Evolutionary conservation across 2,329 filamentous ascomycete genomes (phyloP), one percentile per base, ranked within the genome.

Genomic region (Nannizzia gypsea): DNA sequence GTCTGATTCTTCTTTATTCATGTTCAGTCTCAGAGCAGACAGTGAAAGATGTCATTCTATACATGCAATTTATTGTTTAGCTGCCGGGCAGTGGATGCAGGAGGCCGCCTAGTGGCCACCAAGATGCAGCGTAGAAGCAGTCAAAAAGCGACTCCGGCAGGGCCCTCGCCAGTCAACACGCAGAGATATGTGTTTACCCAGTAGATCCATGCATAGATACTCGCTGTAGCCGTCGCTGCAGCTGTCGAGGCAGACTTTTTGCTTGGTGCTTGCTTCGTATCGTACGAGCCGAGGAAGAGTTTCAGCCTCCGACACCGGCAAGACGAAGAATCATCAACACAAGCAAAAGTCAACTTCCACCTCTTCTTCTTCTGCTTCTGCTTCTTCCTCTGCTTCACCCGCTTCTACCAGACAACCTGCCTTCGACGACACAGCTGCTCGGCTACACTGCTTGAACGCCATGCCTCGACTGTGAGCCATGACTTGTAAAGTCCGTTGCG

Each of bases 401-500:
- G 17, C 44, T 20, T 15, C 24, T 6, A 34, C 31, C 31, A 13
- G 9, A 8, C 13, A 36, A 3, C 2, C 31, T 1, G 9, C 31
- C 31, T 11, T 36, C 31, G 9, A 36, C 13, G 31, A 36, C 9
- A 8, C 9, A 8, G 31, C 9, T 36, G 31, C 31, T 36, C 31
- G 9, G 9, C 38, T 42, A 42, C 2, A 15, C 38, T 42, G n/a
- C 38, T 42, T 2, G 15, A 15, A n/a, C 6, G n/a, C 24, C 36
- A 44, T 58, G 56, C 3, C 36, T 58, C 42, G 26, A n/a, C 36
- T 40, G 55, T 44, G 38, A 48, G 26, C 24, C 38, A 58, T 44
- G 56, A 58, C 17, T 34, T 46, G 56, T 58, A 34, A 48, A 38
- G 36, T 26, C 56, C 54, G 20, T 46, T 46, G 17, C 20, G 42